A percentile compares a stretch with the other conserved stretches of the same genome.
phyloP scores from a whole-genome alignment of 2,329 filamentous ascomycete species.

The Talaromyces verruculosus region DNA sequence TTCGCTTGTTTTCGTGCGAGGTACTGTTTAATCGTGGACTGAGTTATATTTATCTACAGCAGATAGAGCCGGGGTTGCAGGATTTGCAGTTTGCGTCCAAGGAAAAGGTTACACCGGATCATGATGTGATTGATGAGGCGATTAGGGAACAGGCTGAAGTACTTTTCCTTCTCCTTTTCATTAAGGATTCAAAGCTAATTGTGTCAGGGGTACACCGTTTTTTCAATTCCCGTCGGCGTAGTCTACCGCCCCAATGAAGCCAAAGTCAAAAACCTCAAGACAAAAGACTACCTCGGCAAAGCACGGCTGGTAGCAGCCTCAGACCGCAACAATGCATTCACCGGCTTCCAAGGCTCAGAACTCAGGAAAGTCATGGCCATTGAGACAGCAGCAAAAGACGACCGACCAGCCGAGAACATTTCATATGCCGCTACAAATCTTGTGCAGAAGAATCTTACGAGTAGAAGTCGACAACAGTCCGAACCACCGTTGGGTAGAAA shows the following conservation, averaged over 20 bases:
- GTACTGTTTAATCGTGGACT: constrained; percentile 95
- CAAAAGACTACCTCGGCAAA: constrained; percentile 96
- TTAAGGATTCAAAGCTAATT: not conserved
- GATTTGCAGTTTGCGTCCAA: constrained; percentile 88
- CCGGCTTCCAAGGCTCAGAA: constrained; percentile 75
- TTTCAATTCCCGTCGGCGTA: constrained; percentile 94
- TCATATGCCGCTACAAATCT: constrained; percentile 92
- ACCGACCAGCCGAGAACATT: constrained; percentile 77
- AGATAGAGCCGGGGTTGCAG: constrained; percentile 85
- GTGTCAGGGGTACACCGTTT: constrained; percentile 87
- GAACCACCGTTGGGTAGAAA: constrained; percentile 77
- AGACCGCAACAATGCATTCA: constrained; percentile 76
- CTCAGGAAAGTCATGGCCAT: constrained; percentile 55
- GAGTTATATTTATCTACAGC: constrained; percentile 95
- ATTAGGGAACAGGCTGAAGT: constrained; percentile 92
- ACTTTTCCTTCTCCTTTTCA: constrained; percentile 24
- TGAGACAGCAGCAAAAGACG: constrained; percentile 56
- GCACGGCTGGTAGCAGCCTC: constrained; percentile 88
- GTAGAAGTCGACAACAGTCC: constrained; percentile 74
- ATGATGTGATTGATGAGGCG: constrained; percentile 97
- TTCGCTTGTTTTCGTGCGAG: constrained; percentile 96
- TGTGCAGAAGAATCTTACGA: constrained; percentile 79
- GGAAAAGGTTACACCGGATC: constrained; percentile 93
- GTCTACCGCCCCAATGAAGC: constrained; percentile 95
- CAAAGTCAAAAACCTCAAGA: constrained; percentile 97